Evolutionary conservation across 371 early-diverging fungal genomes (phyloP).

Genomic region (Homolaphlyctis polyrhiza): DNA sequence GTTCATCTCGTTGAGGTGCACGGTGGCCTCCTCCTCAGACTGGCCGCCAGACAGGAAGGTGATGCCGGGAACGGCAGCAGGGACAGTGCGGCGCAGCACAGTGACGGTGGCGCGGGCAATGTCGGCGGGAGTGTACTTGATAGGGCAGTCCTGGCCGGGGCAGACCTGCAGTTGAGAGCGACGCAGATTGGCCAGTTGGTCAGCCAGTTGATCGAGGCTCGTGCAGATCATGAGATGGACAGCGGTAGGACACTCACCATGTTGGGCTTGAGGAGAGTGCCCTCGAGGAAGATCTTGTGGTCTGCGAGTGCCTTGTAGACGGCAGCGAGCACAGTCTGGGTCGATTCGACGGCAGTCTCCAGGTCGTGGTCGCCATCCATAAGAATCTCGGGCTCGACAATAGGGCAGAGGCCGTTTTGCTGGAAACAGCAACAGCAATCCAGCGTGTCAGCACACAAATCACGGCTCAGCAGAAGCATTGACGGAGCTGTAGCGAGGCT

Average conservation of each 20-base stretch:
- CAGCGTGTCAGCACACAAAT: no score
- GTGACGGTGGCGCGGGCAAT: constrained; percentile 51
- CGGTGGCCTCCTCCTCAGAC: constrained; percentile 53
- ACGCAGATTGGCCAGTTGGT: no score
- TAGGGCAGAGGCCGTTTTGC: constrained; percentile 56
- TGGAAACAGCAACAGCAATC: background rate
- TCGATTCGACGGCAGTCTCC: constrained; percentile 41
- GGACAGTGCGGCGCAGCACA: constrained; percentile 53
- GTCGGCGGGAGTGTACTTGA: constrained; percentile 42
- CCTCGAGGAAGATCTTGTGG: constrained; percentile 57
- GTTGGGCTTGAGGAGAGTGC: constrained; percentile 61
- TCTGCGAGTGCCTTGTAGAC: constrained; percentile 47
- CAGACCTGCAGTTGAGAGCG: constrained; percentile 21
- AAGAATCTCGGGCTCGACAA: constrained; percentile 68
- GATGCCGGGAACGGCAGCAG: constrained; percentile 58
- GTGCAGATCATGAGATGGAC: no score
- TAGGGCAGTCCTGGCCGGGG: constrained; percentile 45
- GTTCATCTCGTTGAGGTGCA: constrained; percentile 55
- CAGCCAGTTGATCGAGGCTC: no score
- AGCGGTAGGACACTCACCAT: constrained; percentile 50
- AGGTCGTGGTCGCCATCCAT: constrained; percentile 60
- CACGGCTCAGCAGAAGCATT: no score
- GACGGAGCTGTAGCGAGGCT: no score
- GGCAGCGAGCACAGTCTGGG: constrained; percentile 47
- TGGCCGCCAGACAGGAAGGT: constrained; percentile 71